Evolutionary conservation across 768 basidiomycete genomes (phyloP), one percentile per base, ranked within the genome.

Genomic region (Stropharia rugosoannulata): DNA sequence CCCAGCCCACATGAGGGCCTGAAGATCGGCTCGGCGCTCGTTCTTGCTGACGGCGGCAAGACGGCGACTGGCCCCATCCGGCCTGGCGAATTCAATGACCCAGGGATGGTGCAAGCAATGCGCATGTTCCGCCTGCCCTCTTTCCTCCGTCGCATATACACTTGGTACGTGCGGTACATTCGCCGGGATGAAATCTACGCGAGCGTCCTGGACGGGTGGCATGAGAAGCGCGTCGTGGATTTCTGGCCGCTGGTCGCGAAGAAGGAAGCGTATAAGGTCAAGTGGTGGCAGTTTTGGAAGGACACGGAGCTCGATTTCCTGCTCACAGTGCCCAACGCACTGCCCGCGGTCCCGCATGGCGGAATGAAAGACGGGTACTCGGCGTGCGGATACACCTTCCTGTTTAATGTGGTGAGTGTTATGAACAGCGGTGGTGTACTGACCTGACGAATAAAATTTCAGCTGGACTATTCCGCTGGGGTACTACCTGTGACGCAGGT

Each of bases 401-500:
- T 87, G 40, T 89, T 83, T 64, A 87, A 87, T 57, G 56, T 86
- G 57, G 84, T 83, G 43, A 51, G 0, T 29, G 2, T 18, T 36
- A 41, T 43, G 8, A 35, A 10, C 25, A 55, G 15, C 12, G 40
- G 22, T 48, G 16, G 3, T 41, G 7, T 16, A 5, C 16, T 39
- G 49, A 22, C 32, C 41, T 39, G 40, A 36, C 15, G 10, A n/a
- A 55, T 36, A 29, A 6, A 10, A 12, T 43, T 38, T 1, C 61
- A 73, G 71, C 56, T 73, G 51, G 71, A 73, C 58, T 73, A 70
- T 45, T 62, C 77, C 19, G 83, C 82, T 1, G 82, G 84, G 7
- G 82, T 84, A 5, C 68, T 87, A 40, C 86, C 87, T 0, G 71
- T 87, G 42, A 81, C 81, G 0, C 73, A 73, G 32, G 84, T 86